These are phyloP conservation scores for Coemansia sp. DNA, from an alignment of 192 early-diverging fungal species.

Conservation along the genomic window DNA sequence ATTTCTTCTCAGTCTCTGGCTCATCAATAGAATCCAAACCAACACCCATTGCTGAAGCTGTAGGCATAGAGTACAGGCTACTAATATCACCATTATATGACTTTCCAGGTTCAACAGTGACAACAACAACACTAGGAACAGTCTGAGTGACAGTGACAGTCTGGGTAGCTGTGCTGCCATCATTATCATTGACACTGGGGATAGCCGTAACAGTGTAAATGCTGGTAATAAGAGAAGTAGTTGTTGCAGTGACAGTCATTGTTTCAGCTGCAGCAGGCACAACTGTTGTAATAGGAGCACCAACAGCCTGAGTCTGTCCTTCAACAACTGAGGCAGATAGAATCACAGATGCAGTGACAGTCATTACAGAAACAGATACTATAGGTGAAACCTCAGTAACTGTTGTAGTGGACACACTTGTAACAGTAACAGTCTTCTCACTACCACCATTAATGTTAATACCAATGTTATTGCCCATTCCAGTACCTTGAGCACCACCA, in stretches of 20 bases:
- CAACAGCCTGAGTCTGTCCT: neutral
- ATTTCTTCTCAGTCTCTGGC: neutral
- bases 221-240: neutral
- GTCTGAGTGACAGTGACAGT: neutral
- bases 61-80: neutral
- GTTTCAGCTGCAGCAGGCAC: neutral
- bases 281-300: neutral
- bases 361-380: neutral
- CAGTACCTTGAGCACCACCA: neutral
- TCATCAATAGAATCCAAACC: neutral
- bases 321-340: neutral
- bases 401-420: neutral
- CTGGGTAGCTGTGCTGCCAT: neutral
- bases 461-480: neutral
- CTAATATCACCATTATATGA: neutral
- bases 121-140: neutral
- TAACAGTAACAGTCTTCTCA: neutral
- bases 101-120: neutral
- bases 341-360: neutral
- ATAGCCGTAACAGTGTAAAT: conserved; percentile 2
- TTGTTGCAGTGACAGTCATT: neutral
- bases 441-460: conserved; percentile 5
- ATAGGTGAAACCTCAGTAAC: neutral
- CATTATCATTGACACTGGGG: neutral
- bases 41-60: neutral